Conservation (phyloP, 768 basidiomycete species). For the Lactarius sp. region DNA sequence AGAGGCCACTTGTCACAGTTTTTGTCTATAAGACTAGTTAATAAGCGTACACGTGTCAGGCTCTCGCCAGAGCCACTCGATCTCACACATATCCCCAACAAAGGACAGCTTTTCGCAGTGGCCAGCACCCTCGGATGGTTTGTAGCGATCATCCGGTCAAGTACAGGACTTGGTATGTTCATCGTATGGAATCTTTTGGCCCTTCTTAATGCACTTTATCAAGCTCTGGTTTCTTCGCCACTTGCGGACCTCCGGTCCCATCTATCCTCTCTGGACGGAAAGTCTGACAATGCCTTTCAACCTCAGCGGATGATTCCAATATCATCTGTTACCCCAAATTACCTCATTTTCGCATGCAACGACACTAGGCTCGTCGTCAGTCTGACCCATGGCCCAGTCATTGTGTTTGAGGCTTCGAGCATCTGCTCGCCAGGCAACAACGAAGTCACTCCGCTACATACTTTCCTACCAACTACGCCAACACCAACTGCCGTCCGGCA, state of each 20-base stretch:
- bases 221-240: conserved; percentile 60
- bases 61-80: conserved; percentile 51
- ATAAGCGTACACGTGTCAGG: conserved; percentile 60
- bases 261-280: conserved; percentile 40
- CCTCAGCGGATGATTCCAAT: conserved; percentile 49
- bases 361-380: conserved; percentile 59
- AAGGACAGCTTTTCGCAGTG: conserved; percentile 52
- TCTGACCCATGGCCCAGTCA: conserved; percentile 52
- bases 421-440: conserved; percentile 45
- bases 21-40: conserved; percentile 37
- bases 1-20: conserved; percentile 31
- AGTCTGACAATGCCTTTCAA: conserved; percentile 40
- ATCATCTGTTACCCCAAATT: conserved; percentile 43
- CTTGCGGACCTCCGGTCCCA: conserved; percentile 56
- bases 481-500: conserved; percentile 43
- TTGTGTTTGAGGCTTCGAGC: conserved; percentile 52
- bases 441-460: conserved; percentile 44
- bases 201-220: conserved; percentile 2
- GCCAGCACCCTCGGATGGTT: conserved; percentile 66
- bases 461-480: conserved; percentile 39
- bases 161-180: conserved; percentile 31
- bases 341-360: conserved; percentile 51
- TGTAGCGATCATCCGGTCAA: conserved; percentile 48
- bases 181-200: neutral
- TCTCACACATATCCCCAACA: conserved; percentile 38